phyloP scores from a whole-genome alignment of 1,284 basidiomycete genomes.

The Rhodotorula mucilaginosa region DNA sequence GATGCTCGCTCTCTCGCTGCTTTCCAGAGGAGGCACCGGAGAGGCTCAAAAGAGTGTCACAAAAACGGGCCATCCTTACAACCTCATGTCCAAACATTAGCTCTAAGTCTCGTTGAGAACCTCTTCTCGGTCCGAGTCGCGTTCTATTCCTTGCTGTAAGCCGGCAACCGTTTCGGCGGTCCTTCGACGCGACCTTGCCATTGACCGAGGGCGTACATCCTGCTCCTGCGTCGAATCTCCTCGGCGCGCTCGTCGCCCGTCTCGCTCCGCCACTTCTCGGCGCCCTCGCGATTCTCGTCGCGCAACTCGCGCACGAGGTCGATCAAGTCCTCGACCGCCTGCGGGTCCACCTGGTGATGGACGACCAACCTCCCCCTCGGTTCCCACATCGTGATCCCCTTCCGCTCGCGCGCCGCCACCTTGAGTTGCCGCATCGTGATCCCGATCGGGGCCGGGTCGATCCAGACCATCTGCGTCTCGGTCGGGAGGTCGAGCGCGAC shows the following conservation, averaged over 20 bases:
- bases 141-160: slow-evolving; percentile 8
- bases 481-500: slow-evolving; percentile 69
- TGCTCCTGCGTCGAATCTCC: not conserved
- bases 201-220: slow-evolving; percentile 6
- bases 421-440: slow-evolving; percentile 66
- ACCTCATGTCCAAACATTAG: not conserved
- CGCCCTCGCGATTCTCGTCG: slow-evolving; percentile 43
- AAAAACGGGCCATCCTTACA: too few relatives aligned
- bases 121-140: not conserved
- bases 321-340: slow-evolving; percentile 59
- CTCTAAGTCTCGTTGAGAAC: not conserved
- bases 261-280: slow-evolving; percentile 10
- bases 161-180: not conserved
- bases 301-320: slow-evolving; percentile 40
- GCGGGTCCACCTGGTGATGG: slow-evolving; percentile 77
- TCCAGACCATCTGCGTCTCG: slow-evolving; percentile 80
- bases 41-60: too few relatives aligned
- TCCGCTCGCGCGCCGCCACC: slow-evolving; percentile 49
- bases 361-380: slow-evolving; percentile 67
- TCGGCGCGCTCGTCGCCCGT: not conserved
- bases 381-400: slow-evolving; percentile 66
- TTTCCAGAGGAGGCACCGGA: too few relatives aligned
- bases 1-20: too few relatives aligned
- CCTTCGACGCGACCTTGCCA: slow-evolving; percentile 7
- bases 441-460: slow-evolving; percentile 70